A percentile compares a stretch with the other conserved stretches of the same genome.
Conservation (phyloP, 2,329 filamentous ascomycete species). For the Colletotrichum neosansevieriae region DNA sequence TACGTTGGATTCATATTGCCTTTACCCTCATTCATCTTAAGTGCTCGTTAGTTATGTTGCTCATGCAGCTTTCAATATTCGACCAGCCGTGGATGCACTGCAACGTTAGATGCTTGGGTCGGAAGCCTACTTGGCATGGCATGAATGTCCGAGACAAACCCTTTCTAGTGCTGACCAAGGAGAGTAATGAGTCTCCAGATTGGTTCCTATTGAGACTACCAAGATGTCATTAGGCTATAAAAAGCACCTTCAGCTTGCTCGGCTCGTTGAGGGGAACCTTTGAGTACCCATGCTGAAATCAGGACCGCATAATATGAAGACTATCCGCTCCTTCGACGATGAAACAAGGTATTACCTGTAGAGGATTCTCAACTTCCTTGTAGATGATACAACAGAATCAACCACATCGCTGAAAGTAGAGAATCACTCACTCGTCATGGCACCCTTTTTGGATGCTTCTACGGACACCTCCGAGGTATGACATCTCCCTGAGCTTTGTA, state of each 20-base stretch:
- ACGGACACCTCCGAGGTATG: conserved; percentile 1
- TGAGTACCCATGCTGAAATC: no score
- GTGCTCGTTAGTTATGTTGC: conserved; percentile 6
- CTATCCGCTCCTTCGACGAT: no score
- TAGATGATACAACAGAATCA: no score
- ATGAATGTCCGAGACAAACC: neutral
- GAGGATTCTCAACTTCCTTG: no score
- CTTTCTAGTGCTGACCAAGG: neutral
- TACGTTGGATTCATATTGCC: neutral
- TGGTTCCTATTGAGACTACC: neutral
- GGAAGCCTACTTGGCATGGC: neutral
- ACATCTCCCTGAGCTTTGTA: no score
- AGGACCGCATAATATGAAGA: no score
- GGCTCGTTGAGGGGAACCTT: neutral
- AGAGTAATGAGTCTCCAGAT: neutral
- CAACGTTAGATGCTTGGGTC: no score
- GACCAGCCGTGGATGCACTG: neutral
- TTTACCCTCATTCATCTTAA: no score
- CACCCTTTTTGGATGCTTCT: conserved; percentile 8
- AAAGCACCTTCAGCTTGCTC: neutral
- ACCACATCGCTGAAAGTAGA: no score
- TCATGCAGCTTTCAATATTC: no score
- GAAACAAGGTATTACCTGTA: no score
- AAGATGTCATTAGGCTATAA: neutral
- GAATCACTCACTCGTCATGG: conserved; percentile 1